A percentile compares a stretch with the other conserved stretches of the same genome.
phyloP scores from a whole-genome alignment of 352 stramenopile species.

The Pythium plurisporium region DNA sequence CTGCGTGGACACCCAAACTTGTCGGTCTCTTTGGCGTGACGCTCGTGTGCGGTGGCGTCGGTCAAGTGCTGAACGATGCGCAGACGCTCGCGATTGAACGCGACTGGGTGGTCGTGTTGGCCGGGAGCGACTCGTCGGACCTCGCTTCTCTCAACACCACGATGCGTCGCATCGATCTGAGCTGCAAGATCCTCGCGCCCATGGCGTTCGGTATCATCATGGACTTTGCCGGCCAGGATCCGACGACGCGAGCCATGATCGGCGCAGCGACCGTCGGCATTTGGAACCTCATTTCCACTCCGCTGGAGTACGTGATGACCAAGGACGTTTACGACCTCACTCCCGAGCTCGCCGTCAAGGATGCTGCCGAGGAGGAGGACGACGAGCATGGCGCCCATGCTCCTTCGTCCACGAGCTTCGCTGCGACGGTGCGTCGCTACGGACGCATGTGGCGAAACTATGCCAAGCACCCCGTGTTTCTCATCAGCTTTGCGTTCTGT shows the following conservation, averaged over 20 bases:
- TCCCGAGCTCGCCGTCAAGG: slow-evolving; percentile 36
- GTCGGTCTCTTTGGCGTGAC: slow-evolving; percentile 41
- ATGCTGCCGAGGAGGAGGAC: slow-evolving; percentile 4
- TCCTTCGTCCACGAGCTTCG: neutral
- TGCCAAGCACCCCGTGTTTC: slow-evolving; percentile 16
- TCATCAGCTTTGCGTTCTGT: slow-evolving; percentile 24
- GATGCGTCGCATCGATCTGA: slow-evolving; percentile 80
- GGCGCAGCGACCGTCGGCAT: slow-evolving; percentile 58
- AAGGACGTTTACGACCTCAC: slow-evolving; percentile 61
- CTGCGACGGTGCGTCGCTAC: slow-evolving; percentile 4
- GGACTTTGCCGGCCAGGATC: slow-evolving; percentile 62
- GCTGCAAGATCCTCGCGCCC: slow-evolving; percentile 71
- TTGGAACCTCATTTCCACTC: slow-evolving; percentile 78
- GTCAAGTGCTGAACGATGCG: slow-evolving; percentile 71
- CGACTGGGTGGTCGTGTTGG: slow-evolving; percentile 86
- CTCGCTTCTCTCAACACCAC: slow-evolving; percentile 73
- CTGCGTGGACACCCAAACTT: slow-evolving; percentile 48
- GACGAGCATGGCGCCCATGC: slow-evolving; percentile 13
- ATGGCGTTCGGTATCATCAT: slow-evolving; percentile 78
- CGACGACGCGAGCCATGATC: slow-evolving; percentile 58
- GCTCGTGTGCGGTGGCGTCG: slow-evolving; percentile 60
- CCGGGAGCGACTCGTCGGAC: slow-evolving; percentile 34
- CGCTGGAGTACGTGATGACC: slow-evolving; percentile 74
- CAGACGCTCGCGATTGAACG: slow-evolving; percentile 77
- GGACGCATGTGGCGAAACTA: slow-evolving; percentile 18